Conservation (phyloP, 2,329 filamentous ascomycete genomes). For the Byssothecium circinans region DNA sequence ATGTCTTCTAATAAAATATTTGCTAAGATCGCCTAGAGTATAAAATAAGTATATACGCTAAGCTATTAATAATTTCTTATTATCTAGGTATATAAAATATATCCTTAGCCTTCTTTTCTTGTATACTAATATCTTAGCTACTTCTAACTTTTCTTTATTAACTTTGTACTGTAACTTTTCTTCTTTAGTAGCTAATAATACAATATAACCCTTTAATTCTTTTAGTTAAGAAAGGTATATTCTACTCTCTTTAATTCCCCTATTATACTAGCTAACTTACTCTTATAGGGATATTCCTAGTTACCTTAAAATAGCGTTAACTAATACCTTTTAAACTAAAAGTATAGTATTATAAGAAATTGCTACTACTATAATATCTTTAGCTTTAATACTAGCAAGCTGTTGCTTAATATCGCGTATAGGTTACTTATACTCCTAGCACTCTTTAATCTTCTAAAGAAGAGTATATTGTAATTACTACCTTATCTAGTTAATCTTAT, state of each 20-base stretch:
- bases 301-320: no score
- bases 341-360: constrained; percentile 7
- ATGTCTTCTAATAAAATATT: constrained; percentile 17
- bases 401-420: constrained; percentile 19
- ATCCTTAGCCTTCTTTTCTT: constrained; percentile 15
- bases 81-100: constrained; percentile 20
- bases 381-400: constrained; percentile 15
- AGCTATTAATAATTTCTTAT: constrained; percentile 8
- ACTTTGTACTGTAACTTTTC: constrained; percentile 8
- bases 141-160: constrained; percentile 15
- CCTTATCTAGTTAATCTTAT: constrained; percentile 15
- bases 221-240: constrained; percentile 1
- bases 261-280: no score
- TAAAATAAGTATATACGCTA: constrained; percentile 10
- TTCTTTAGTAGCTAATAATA: constrained; percentile 2
- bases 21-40: constrained; percentile 17
- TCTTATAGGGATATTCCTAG: no score
- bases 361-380: constrained; percentile 6
- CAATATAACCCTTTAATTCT: constrained; percentile 1
- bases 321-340: constrained; percentile 8
- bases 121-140: constrained; percentile 15
- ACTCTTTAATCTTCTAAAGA: constrained; percentile 7
- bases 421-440: constrained; percentile 11
- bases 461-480: constrained; percentile 9
- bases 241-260: no score